Base-by-base conservation (phyloP, 1,284 basidiomycete species). In the Sporisorium exsertum region DNA sequence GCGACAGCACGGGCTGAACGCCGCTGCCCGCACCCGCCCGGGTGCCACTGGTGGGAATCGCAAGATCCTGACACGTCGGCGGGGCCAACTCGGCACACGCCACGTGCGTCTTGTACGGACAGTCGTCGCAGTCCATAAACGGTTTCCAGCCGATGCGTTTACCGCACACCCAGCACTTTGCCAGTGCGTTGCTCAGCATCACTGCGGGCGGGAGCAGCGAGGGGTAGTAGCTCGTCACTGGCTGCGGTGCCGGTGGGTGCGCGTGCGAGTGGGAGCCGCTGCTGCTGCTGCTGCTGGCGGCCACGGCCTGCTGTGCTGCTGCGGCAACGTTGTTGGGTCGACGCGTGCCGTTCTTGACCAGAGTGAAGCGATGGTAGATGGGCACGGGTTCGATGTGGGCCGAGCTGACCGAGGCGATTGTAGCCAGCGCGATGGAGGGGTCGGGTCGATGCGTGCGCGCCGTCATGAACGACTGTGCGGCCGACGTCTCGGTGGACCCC, bases 41-140 rank as follows among this genome's bases (percentile, higher is more conserved):
- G n/a, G 22, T 50, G 8, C 52, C 61, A 2, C 46, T 22, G 13
- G 59, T 20, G 5, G 80, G 80, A 49, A 81, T 79, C 2, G 54
- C 26, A 10, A 81, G 27, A 40, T 82, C 81, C 58, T 80, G 81
- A 53, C 81, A 83, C 20, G 78, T 80, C 15, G 81, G 77, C 13
- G 74, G 75, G 6, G 81, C 81, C 15, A 80, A 52, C 32, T 81
- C 77, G 18, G 74, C 79, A 53, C 81, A 83, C 13, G 64, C 79
- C 5, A 82, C 81, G 64, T 83, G 81, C 18, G 81, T 80, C 54
- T 80, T 80, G 70, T 80, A 82, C 18, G 81, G 81, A 49, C 81
- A 83, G 52, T 83, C 81, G 50, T 83, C 81, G 62, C 81, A 83
- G 58, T 83, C 81, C 72, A 82, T 78, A 47, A 82, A 83, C 2